Evolutionary conservation across 2,329 filamentous ascomycete species (phyloP), one percentile per base, ranked within the genome.

Genomic region (Cladosporium phlei): DNA sequence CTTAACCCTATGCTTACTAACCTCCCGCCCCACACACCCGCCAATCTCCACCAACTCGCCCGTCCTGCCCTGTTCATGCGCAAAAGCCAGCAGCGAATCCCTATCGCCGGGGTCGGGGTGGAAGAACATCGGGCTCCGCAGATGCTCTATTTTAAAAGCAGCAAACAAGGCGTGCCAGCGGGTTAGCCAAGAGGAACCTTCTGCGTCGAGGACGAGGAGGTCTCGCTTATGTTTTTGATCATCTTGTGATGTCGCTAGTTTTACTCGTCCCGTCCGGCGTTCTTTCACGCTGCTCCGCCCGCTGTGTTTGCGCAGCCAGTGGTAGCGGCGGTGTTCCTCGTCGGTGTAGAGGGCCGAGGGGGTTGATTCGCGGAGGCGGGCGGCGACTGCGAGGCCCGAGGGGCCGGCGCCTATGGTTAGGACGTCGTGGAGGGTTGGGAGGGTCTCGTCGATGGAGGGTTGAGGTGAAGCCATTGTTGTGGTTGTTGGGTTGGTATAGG

Each of bases 41-140:
- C 75, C 69, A 38, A 91, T 83, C 65, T 90, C 84, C 37, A 77
- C 71, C 7, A 89, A 65, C 57, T 91, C 85, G 5, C 67, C 65
- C 48, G 80, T 75, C n/a, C 80, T 68, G 0, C 75, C 74, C 14
- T 76, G 70, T 47, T 77, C 73, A 56, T 85, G 80, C 0, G 84
- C 76, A 64, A 83, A 86, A 1, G 80, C 82, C 17, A 90, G 67
- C 56, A 91, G 67, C 0, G 82, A 82, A 66, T 91, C 86, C 2
- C 85, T 73, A 63, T 91, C 86, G 1, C 77, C 72, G 0, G 86
- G 86, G 58, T 91, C 86, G 11, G 87, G 74, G 59, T 93, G 86
- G 69, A 88, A 91, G 58, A 90, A 85, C 83, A 91, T 86, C 0
- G 85, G 86, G 54, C 85, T 89, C 12, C 86, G 75, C 29, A 93